Percentiles rank a stretch among this genome's conserved stretches.
phyloP scores from a whole-genome alignment of 306 rosid genomes.

The Vachellia collinsii region DNA sequence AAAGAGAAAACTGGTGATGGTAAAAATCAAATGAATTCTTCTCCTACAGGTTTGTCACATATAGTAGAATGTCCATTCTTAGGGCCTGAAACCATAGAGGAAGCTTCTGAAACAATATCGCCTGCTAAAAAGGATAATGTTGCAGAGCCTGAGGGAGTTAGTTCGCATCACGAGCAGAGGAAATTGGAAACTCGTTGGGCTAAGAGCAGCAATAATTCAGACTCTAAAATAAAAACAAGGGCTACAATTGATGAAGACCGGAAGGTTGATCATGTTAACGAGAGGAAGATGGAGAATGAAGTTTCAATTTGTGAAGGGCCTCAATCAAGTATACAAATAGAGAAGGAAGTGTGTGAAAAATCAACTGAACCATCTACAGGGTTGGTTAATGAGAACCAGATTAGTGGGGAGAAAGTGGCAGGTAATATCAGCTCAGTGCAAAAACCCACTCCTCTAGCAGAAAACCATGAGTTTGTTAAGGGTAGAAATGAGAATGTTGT shows the following conservation, averaged over 20 bases:
- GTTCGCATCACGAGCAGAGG: conserved; percentile 46
- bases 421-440: conserved; percentile 27
- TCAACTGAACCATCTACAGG: conserved; percentile 56
- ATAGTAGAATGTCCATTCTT: conserved; percentile 32
- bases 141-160: conserved; percentile 47
- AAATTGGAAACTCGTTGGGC: conserved; percentile 37
- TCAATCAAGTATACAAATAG: conserved; percentile 43
- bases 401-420: conserved; percentile 30
- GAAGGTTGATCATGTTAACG: conserved; percentile 45
- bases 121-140: conserved; percentile 45
- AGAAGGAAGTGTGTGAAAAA: conserved; percentile 53
- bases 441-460: conserved; percentile 39
- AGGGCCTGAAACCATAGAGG: conserved; percentile 38
- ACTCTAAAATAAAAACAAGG: conserved; percentile 42
- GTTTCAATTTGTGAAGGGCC: conserved; percentile 47
- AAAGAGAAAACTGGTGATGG: conserved; percentile 42
- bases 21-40: conserved; percentile 25
- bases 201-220: conserved; percentile 35
- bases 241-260: conserved; percentile 45
- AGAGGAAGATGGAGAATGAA: conserved; percentile 42
- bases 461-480: conserved; percentile 32
- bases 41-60: conserved; percentile 34
- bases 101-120: conserved; percentile 30
- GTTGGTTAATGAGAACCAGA: conserved; percentile 42
- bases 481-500: conserved; percentile 29